phyloP scores from a whole-genome alignment of 2,329 filamentous ascomycete genomes.

The Dissoconium aciculare region DNA sequence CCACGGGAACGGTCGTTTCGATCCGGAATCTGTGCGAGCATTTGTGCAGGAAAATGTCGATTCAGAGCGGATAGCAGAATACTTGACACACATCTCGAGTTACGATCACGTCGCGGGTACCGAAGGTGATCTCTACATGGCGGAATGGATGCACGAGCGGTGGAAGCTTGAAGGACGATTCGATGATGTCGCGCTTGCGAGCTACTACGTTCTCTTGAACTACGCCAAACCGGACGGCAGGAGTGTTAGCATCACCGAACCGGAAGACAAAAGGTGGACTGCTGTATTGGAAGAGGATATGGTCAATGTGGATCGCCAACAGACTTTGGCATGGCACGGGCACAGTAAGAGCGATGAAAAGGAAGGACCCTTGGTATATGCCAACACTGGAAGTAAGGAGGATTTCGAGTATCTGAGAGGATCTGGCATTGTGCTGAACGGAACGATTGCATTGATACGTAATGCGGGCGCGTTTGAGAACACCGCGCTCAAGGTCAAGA shows the following conservation, averaged over 20 bases:
- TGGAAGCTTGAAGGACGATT: conserved; percentile 52
- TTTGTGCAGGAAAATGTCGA: conserved; percentile 64
- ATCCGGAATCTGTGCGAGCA: conserved; percentile 64
- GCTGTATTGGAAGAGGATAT: conserved; percentile 71
- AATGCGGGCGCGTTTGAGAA: conserved; percentile 63
- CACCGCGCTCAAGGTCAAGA: conserved; percentile 69
- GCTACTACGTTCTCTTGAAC: conserved; percentile 68
- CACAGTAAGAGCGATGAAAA: conserved; percentile 78
- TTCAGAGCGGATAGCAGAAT: conserved; percentile 45
- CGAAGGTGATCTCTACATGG: conserved; percentile 75
- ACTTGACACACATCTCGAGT: conserved; percentile 60
- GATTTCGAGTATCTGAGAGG: conserved; percentile 65
- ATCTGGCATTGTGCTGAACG: conserved; percentile 56
- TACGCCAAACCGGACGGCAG: conserved; percentile 68
- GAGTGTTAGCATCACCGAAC: conserved; percentile 63
- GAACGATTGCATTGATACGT: conserved; percentile 70
- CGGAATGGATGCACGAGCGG: conserved; percentile 65
- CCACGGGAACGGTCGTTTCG: conserved; percentile 54
- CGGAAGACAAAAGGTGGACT: conserved; percentile 52
- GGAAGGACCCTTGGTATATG: conserved; percentile 74
- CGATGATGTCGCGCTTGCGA: conserved; percentile 60
- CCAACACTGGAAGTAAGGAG: conserved; percentile 73
- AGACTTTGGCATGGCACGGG: conserved; percentile 73
- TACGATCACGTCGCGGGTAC: conserved; percentile 91
- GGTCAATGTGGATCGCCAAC: conserved; percentile 46